Evolutionary conservation across 2,329 filamentous ascomycete species (phyloP).

Genomic region (Penicillium sp.): DNA sequence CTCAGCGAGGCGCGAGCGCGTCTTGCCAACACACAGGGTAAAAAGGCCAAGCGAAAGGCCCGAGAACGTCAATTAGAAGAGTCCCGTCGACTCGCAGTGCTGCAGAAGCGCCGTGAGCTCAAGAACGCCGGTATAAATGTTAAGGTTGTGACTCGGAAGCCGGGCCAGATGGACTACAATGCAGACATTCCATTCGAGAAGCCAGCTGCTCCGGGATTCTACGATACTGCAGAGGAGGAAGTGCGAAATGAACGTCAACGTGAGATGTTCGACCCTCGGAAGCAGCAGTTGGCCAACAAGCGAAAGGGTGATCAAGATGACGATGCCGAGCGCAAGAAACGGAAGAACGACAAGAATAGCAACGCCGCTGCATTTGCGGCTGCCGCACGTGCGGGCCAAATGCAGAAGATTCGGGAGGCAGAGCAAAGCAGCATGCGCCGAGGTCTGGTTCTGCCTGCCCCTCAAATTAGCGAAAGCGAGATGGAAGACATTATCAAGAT

Average conservation of each 20-base stretch:
- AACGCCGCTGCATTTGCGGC: conserved; percentile 79
- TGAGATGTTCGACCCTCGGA: conserved; percentile 84
- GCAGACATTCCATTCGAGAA: conserved; percentile 98
- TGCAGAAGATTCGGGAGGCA: conserved; percentile 92
- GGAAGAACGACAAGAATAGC: conserved; percentile 83
- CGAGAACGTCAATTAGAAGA: conserved; percentile 94
- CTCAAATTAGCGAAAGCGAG: conserved; percentile 89
- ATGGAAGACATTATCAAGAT: conserved; percentile 98
- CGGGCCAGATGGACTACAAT: conserved; percentile 99
- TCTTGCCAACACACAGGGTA: conserved; percentile 95
- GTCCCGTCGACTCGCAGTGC: conserved; percentile 79
- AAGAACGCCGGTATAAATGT: conserved; percentile 99
- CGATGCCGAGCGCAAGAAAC: conserved; percentile 73
- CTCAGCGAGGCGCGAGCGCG: conserved; percentile 94
- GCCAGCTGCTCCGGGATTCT: conserved; percentile 82
- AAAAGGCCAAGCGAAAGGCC: conserved; percentile 98
- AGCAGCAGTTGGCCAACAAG: conserved; percentile 87
- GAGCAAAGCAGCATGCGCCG: conserved; percentile 95
- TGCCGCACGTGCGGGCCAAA: conserved; percentile 86
- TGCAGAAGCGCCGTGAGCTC: conserved; percentile 93
- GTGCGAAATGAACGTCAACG: conserved; percentile 78
- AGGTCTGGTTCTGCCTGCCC: conserved; percentile 76
- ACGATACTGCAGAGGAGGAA: conserved; percentile 85
- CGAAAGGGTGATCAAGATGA: conserved; percentile 90
- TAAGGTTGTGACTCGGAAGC: conserved; percentile 86